These are phyloP conservation scores for Byssochlamys sp. DNA, from an alignment of 2,329 filamentous ascomycete species.

Conservation along the genomic window DNA sequence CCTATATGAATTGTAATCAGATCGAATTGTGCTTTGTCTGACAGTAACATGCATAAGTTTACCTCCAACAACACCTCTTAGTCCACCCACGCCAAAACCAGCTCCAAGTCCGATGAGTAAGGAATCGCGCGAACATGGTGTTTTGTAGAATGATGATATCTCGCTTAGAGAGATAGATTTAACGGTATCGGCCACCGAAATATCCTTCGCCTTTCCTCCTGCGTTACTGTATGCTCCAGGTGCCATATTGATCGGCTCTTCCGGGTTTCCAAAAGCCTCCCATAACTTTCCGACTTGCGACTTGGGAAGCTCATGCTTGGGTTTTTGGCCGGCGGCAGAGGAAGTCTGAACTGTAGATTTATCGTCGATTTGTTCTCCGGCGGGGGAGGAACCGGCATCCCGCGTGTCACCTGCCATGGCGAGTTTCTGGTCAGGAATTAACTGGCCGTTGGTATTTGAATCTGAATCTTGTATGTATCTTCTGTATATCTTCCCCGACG, in stretches of 20 bases:
- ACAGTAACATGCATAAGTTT: slow-evolving; percentile 19
- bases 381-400: slow-evolving; percentile 13
- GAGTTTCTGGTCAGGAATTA: slow-evolving; percentile 3
- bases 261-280: slow-evolving; percentile 39
- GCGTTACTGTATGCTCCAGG: slow-evolving; percentile 51
- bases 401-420: slow-evolving; percentile 33
- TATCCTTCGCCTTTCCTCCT: slow-evolving; percentile 43
- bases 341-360: slow-evolving; percentile 9
- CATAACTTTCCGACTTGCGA: slow-evolving; percentile 40
- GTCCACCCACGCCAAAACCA: slow-evolving; percentile 64
- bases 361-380: slow-evolving; percentile 10
- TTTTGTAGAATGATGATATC: slow-evolving; percentile 55
- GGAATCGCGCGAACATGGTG: slow-evolving; percentile 74
- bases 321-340: slow-evolving; percentile 17
- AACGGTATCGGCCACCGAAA: slow-evolving; percentile 32
- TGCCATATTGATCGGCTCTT: slow-evolving; percentile 47
- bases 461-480: not conserved
- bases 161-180: slow-evolving; percentile 46
- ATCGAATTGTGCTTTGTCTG: not conserved
- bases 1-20: slow-evolving; percentile 16
- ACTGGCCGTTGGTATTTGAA: not conserved
- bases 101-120: slow-evolving; percentile 72
- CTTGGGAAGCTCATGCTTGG: slow-evolving; percentile 35
- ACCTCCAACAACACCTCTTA: slow-evolving; percentile 70
- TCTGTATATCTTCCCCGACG: not conserved